Percentiles rank a stretch among this genome's conserved stretches.
phyloP scores from a whole-genome alignment of 352 stramenopile species.

The Hyphochytrium catenoides region DNA sequence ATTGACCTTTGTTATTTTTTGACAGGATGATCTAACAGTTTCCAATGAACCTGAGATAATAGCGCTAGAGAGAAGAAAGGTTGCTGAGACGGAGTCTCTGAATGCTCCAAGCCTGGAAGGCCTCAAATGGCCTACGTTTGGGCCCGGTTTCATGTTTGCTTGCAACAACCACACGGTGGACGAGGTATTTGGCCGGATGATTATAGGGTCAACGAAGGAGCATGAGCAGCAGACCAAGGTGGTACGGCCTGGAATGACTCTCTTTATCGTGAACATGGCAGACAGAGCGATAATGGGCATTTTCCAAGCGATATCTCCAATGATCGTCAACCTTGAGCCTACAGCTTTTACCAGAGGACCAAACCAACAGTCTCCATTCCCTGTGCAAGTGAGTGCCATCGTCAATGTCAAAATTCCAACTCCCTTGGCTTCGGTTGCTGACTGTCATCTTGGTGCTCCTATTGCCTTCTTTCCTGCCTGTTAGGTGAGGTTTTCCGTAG shows the following conservation, averaged over 20 bases:
- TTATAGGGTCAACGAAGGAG: slow-evolving; percentile 45
- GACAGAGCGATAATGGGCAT: slow-evolving; percentile 53
- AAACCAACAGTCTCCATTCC: slow-evolving; percentile 27
- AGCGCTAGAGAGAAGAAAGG: not conserved
- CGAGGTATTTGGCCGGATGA: slow-evolving; percentile 55
- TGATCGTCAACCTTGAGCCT: slow-evolving; percentile 44
- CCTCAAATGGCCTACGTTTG: slow-evolving; percentile 20
- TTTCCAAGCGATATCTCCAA: slow-evolving; percentile 47
- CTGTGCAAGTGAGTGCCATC: slow-evolving; percentile 43
- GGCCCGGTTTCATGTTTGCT: slow-evolving; percentile 49
- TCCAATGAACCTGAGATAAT: slow-evolving; percentile 1
- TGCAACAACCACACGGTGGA: slow-evolving; percentile 53
- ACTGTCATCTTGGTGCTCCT: no score
- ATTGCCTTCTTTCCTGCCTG: no score
- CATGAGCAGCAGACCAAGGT: slow-evolving; percentile 20
- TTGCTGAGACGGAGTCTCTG: not conserved
- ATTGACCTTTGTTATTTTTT: no score
- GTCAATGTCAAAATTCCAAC: no score
- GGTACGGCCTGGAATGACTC: slow-evolving; percentile 34
- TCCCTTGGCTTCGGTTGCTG: no score
- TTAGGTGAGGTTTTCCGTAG: no score
- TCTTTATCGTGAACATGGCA: slow-evolving; percentile 59
- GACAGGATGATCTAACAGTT: no score
- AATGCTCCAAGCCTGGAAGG: no score
- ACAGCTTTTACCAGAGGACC: slow-evolving; percentile 32